Base-by-base conservation (phyloP, 1,139 yeast genomes). In the Pichia sp. region DNA sequence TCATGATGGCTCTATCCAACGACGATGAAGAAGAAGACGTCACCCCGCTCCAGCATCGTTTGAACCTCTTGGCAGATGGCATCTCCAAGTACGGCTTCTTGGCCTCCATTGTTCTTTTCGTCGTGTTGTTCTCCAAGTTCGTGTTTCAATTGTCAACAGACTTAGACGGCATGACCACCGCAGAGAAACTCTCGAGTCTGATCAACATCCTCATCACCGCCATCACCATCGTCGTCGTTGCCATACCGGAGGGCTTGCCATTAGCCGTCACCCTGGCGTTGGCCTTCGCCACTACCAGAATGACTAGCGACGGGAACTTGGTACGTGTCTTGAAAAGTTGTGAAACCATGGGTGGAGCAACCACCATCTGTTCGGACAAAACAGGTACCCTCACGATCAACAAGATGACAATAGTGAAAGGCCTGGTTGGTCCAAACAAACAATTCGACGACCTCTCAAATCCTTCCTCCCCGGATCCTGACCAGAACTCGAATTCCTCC, bases 291-390 rank as follows among this genome's bases (percentile, higher is more conserved):
- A 93, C 99, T 3, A 92, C 97, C 10, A 81, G 98, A 72, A 93
- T 93, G 99, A 92, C 96, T 30, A 89, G 88, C 69, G 97, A 93
- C 70, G 96, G 96, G 64, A 93, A 93, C 68, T 76, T 93, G 66
- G 99, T 93, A n/a, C 82, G 99, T 64, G 96, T 90, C 7, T 77
- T 93, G 63, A 85, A 85, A 65, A 86, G 96, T 49, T 93, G 99
- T 78, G 99, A 93, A 72, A 93, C 97, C 16, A 93, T 93, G 99
- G 99, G 99, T 49, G 92, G 96, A 48, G 99, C 98, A 2, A 93
- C 99, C 14, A 93, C 97, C 4, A 79, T 93, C 52, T 95, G 99
- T 71, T 90, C 98, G 0, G 99, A 93, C 73, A 93, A 93, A 70
- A 93, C 99, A 1, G 99, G 99, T 58, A 93, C 99, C 12, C 78